phyloP scores from a whole-genome alignment of 495 filamentous ascomycete species.

The Trichoderma asperelloides region DNA sequence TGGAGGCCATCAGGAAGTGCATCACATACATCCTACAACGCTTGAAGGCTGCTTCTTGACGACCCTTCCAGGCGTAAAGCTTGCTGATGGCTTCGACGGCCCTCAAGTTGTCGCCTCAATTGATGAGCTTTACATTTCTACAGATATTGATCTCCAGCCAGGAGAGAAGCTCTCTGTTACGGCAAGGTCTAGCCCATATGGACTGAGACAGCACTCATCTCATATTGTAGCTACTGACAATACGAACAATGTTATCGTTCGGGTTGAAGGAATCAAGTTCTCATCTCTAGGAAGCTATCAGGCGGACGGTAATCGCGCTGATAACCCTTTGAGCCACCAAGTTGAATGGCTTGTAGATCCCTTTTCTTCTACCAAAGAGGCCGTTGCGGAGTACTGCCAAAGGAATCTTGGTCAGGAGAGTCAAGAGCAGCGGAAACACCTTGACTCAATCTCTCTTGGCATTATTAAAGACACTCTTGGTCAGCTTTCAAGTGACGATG shows the following conservation, averaged over 20 bases:
- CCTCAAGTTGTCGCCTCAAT: neutral
- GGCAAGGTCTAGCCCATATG: neutral
- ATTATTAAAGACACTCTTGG: neutral
- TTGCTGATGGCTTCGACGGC: slow-evolving; percentile 18
- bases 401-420: neutral
- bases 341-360: neutral
- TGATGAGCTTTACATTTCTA: neutral
- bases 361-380: neutral
- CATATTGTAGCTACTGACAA: neutral
- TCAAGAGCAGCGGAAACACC: neutral
- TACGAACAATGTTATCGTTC: neutral
- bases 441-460: neutral
- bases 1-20: slow-evolving; percentile 22
- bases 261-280: neutral
- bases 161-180: neutral
- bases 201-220: neutral
- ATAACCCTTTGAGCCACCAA: neutral
- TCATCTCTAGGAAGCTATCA: neutral
- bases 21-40: slow-evolving; percentile 35
- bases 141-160: neutral
- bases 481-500: neutral
- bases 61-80: slow-evolving; percentile 3
- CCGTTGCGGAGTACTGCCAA: neutral
- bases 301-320: neutral
- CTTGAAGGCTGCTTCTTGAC: slow-evolving; percentile 24